A percentile compares a stretch with the other conserved stretches of the same genome.
These are phyloP conservation scores for Diaporthe nobilis DNA, from an alignment of 2,329 filamentous ascomycete species.

Conservation along the genomic window DNA sequence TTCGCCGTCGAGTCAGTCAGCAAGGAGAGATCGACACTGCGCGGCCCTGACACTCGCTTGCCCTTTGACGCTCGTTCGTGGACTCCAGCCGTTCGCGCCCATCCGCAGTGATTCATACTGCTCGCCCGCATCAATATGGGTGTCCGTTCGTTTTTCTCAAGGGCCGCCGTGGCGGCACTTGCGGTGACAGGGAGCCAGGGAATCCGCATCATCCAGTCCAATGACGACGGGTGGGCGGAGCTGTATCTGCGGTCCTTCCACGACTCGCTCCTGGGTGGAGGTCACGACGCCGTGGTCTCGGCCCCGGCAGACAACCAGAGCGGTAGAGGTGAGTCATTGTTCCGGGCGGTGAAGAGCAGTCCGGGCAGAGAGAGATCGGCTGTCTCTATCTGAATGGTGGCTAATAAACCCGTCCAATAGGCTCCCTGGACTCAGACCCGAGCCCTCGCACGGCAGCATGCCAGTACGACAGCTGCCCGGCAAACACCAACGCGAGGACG, in stretches of 20 bases:
- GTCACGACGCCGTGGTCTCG: constrained; percentile 74
- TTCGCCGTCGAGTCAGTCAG: constrained; percentile 9
- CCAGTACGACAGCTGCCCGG: constrained; percentile 73
- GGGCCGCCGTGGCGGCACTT: constrained; percentile 32
- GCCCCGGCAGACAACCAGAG: constrained; percentile 77
- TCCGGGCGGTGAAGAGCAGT: background rate
- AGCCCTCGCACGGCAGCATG: constrained; percentile 64
- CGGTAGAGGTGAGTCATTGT: constrained; percentile 63
- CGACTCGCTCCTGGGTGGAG: constrained; percentile 65
- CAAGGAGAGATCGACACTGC: constrained; percentile 1
- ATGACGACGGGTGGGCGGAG: constrained; percentile 83
- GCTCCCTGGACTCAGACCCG: constrained; percentile 66
- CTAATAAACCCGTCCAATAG: constrained; percentile 53
- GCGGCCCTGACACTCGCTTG: background rate
- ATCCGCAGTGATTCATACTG: background rate
- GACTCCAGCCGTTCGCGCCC: background rate
- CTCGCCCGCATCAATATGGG: constrained; percentile 27
- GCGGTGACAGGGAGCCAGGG: constrained; percentile 26
- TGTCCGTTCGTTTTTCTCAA: constrained; percentile 35
- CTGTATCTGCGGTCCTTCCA: constrained; percentile 74
- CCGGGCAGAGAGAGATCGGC: background rate
- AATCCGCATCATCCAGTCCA: constrained; percentile 71
- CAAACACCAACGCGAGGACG: constrained; percentile 63
- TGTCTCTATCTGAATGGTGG: background rate
- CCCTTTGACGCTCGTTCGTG: background rate